These are phyloP conservation scores for Microbotryum intermedium DNA, from an alignment of 1,284 basidiomycete genomes.

Conservation along the genomic window DNA sequence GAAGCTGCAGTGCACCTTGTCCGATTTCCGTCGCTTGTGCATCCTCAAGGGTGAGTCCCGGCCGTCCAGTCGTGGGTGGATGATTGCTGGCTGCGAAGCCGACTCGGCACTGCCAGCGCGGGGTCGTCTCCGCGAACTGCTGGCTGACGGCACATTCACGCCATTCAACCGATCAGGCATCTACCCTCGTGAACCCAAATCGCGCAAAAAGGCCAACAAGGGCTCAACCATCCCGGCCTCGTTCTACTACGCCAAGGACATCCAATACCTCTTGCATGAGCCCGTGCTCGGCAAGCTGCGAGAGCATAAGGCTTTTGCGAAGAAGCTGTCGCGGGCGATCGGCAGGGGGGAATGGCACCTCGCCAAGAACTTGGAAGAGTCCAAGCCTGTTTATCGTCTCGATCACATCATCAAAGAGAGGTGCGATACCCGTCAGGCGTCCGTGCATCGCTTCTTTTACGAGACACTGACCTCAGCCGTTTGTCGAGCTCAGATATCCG, in stretches of 20 bases:
- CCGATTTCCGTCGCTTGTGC: slow-evolving; percentile 93
- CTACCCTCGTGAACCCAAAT: slow-evolving; percentile 90
- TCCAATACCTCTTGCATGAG: slow-evolving; percentile 94
- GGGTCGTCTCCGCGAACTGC: not conserved
- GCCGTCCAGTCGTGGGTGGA: not conserved
- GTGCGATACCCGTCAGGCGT: slow-evolving; percentile 42
- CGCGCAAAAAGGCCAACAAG: slow-evolving; percentile 91
- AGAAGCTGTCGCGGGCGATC: slow-evolving; percentile 87
- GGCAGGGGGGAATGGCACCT: slow-evolving; percentile 90
- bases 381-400: slow-evolving; percentile 60
- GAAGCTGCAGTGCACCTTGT: slow-evolving; percentile 83
- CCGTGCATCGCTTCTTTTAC: not conserved
- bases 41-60: slow-evolving; percentile 78
- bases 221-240: slow-evolving; percentile 85
- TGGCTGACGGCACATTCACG: slow-evolving; percentile 6
- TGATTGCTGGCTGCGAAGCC: not conserved
- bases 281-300: slow-evolving; percentile 89
- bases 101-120: not conserved
- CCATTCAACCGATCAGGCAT: slow-evolving; percentile 55
- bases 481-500: slow-evolving; percentile 60
- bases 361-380: slow-evolving; percentile 88
- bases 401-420: slow-evolving; percentile 98
- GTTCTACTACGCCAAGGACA: slow-evolving; percentile 98
- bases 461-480: not conserved
- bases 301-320: slow-evolving; percentile 97